Conservation (phyloP, 75 land plant species). For the Ceratopteris richardii region DNA sequence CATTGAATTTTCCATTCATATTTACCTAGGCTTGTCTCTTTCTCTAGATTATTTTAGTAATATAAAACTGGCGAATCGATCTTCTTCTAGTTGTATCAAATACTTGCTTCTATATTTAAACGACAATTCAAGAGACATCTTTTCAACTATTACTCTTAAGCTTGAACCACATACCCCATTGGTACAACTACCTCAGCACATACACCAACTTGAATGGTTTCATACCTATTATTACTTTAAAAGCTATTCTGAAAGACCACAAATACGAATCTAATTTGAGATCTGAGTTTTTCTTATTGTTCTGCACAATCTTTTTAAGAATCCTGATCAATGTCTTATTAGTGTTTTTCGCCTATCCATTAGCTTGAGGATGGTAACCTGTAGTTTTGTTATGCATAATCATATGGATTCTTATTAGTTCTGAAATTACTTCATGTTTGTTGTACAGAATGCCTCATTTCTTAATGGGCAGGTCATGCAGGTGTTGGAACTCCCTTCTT, state of each 20-base stretch:
- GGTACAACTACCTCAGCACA: conserved; percentile 6
- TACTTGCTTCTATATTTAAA: not conserved
- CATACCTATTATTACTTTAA: not conserved
- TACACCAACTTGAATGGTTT: conserved; percentile 10
- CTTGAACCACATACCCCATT: conserved; percentile 5
- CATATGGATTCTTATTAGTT: not conserved
- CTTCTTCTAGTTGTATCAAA: no score
- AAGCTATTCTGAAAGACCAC: not conserved
- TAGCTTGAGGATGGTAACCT: conserved; percentile 1
- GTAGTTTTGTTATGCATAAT: not conserved
- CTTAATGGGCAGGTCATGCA: no score
- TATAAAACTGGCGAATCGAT: no score
- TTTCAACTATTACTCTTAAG: not conserved
- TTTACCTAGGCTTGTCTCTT: no score
- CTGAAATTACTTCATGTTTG: not conserved
- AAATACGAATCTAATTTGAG: not conserved
- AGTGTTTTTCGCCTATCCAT: conserved; percentile 5
- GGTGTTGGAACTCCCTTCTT: no score
- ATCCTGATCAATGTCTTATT: conserved; percentile 1
- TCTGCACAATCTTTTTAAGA: conserved; percentile 1
- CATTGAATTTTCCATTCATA: no score
- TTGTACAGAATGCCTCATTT: no score
- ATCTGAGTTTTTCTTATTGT: conserved; percentile 3
- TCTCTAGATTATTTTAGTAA: no score
- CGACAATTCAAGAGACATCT: no score